These are phyloP conservation scores for Panellus pusillus DNA, from an alignment of 768 basidiomycete species.

Conservation along the genomic window DNA sequence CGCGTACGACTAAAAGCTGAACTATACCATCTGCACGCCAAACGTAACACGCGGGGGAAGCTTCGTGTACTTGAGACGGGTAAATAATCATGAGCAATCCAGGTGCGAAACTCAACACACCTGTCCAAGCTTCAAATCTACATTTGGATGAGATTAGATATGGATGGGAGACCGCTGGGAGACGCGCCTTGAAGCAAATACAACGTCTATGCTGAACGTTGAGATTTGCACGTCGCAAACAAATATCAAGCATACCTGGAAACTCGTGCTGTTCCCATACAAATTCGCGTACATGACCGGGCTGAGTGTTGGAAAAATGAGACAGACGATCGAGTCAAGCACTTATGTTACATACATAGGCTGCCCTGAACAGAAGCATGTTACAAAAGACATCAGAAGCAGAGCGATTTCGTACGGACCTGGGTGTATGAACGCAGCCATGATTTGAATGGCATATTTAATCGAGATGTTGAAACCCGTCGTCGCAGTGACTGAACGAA, in stretches of 20 bases:
- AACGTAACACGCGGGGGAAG: conserved; percentile 53
- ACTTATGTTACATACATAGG: conserved; percentile 36
- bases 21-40: conserved; percentile 40
- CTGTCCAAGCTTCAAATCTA: conserved; percentile 51
- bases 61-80: conserved; percentile 45
- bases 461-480: conserved; percentile 48
- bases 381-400: not conserved
- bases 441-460: conserved; percentile 49
- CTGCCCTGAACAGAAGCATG: conserved; percentile 32
- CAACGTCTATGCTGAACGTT: conserved; percentile 46
- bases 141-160: conserved; percentile 9
- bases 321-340: not conserved
- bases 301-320: conserved; percentile 25
- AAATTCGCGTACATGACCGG: conserved; percentile 57
- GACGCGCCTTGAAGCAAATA: conserved; percentile 47
- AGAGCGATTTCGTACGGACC: not conserved
- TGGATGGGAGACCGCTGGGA: not conserved
- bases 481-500: conserved; percentile 36
- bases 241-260: not conserved
- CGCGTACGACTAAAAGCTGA: not conserved
- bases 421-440: conserved; percentile 48
- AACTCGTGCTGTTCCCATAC: conserved; percentile 48
- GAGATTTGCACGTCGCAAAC: not conserved
- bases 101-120: not conserved
- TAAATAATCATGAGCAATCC: not conserved